Evolutionary conservation across 345 rosid species (phyloP).

Genomic region (Linum trigynum): DNA sequence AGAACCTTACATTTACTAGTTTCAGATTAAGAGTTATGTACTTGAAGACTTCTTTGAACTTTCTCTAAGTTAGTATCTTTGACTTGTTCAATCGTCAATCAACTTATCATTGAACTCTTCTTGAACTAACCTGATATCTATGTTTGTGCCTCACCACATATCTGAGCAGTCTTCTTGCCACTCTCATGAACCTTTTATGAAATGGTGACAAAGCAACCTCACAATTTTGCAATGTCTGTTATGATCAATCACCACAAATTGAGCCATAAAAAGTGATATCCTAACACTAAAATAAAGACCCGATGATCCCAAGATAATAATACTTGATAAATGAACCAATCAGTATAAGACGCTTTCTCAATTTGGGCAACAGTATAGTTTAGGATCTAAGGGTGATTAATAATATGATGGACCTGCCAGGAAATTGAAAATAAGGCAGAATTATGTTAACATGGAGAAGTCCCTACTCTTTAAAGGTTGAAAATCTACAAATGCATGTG

Average conservation of each 20-base stretch:
- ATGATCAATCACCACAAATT: not conserved
- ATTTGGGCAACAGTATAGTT: conserved; percentile 51
- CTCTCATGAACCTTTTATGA: conserved; percentile 26
- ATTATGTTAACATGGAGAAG: too few relatives aligned
- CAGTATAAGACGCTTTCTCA: conserved; percentile 60
- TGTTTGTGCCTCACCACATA: conserved; percentile 44
- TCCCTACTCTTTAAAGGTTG: too few relatives aligned
- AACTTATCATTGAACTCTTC: conserved; percentile 59
- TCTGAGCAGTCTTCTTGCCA: conserved; percentile 32
- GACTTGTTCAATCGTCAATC: conserved; percentile 78
- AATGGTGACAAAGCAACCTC: conserved; percentile 48
- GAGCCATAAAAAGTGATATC: too few relatives aligned
- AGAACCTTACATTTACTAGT: conserved; percentile 48
- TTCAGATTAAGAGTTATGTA: conserved; percentile 50
- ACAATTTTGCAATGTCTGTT: conserved; percentile 70
- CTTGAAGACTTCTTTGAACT: conserved; percentile 74
- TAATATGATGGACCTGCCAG: too few relatives aligned
- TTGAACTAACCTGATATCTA: conserved; percentile 42
- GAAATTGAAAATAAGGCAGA: too few relatives aligned
- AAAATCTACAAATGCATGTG: too few relatives aligned
- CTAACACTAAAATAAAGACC: too few relatives aligned
- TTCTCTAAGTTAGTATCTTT: conserved; percentile 64
- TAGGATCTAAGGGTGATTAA: conserved; percentile 78
- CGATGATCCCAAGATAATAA: conserved; percentile 19
- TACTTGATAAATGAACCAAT: conserved; percentile 85